These are phyloP conservation scores for Paracorniculantispora psalliotae DNA, from an alignment of 2,329 filamentous ascomycete genomes.

Conservation along the genomic window DNA sequence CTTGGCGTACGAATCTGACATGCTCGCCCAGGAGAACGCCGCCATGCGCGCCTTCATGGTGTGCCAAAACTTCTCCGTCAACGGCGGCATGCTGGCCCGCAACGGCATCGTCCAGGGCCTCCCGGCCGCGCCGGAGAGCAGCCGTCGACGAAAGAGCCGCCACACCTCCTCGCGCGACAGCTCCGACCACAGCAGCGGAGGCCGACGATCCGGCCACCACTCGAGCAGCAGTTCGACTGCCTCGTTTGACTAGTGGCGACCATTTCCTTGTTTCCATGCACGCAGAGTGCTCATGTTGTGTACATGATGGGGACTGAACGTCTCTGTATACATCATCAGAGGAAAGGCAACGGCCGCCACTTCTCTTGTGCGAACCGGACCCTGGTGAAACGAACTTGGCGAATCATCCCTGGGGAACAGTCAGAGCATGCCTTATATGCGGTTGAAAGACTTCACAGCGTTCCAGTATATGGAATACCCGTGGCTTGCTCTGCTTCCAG, in stretches of 20 bases:
- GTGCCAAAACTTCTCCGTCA: conserved; percentile 94
- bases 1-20: conserved; percentile 73
- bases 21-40: conserved; percentile 83
- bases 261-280: not conserved
- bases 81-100: conserved; percentile 80
- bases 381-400: not conserved
- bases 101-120: conserved; percentile 65
- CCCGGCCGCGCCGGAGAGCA: conserved; percentile 48
- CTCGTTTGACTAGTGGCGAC: conserved; percentile 45
- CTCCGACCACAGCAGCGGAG: conserved; percentile 32
- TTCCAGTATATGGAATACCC: conserved; percentile 27
- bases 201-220: conserved; percentile 51
- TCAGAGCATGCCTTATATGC: conserved; percentile 22
- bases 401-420: not conserved
- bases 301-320: not conserved
- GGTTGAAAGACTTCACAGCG: conserved; percentile 37
- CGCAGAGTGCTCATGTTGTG: not conserved
- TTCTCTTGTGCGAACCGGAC: not conserved
- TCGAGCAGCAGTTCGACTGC: conserved; percentile 60
- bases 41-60: conserved; percentile 97
- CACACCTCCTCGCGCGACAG: conserved; percentile 45
- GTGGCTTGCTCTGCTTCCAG: conserved; percentile 11
- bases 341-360: not conserved
- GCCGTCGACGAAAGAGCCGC: conserved; percentile 48
- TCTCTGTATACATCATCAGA: not conserved